phyloP scores from a whole-genome alignment of 2,329 filamentous ascomycete species.

The Alternaria postmessia region DNA sequence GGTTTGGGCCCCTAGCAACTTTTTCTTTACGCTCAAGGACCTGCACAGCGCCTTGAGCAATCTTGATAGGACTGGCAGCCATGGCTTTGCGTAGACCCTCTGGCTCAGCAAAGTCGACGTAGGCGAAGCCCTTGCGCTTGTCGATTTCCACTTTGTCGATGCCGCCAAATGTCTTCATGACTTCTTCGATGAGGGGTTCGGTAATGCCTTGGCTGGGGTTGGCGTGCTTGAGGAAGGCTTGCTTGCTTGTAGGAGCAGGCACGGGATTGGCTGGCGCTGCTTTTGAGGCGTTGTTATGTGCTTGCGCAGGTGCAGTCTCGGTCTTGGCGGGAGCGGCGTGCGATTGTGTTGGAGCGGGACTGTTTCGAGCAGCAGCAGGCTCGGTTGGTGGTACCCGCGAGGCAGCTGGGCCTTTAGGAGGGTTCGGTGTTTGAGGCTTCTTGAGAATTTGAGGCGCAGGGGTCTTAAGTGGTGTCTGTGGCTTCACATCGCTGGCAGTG shows the following conservation, averaged over 20 bases:
- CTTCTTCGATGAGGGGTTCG: constrained; percentile 77
- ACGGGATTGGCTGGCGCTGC: constrained; percentile 25
- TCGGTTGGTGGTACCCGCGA: constrained; percentile 41
- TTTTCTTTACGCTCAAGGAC: constrained; percentile 81
- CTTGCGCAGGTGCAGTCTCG: constrained; percentile 20
- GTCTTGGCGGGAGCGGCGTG: constrained; percentile 26
- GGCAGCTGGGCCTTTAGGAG: constrained; percentile 44
- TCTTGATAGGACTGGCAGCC: constrained; percentile 78
- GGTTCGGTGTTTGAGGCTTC: constrained; percentile 42
- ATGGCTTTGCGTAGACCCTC: constrained; percentile 80
- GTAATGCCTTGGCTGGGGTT: constrained; percentile 93
- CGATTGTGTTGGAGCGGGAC: constrained; percentile 24
- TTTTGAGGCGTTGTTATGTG: constrained; percentile 11
- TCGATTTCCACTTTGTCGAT: constrained; percentile 89
- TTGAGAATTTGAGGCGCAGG: constrained; percentile 51
- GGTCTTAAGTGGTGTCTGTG: constrained; percentile 36
- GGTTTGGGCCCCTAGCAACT: constrained; percentile 35
- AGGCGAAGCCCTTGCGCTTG: constrained; percentile 92
- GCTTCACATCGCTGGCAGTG: constrained; percentile 31
- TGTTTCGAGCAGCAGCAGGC: constrained; percentile 35
- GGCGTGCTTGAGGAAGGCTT: constrained; percentile 64
- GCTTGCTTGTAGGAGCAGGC: constrained; percentile 55
- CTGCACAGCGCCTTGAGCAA: constrained; percentile 86
- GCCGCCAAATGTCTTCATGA: constrained; percentile 76
- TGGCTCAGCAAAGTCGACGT: constrained; percentile 83